Conservation (phyloP, 805 yeast genomes). For the Wickerhamiella lipophila region DNA sequence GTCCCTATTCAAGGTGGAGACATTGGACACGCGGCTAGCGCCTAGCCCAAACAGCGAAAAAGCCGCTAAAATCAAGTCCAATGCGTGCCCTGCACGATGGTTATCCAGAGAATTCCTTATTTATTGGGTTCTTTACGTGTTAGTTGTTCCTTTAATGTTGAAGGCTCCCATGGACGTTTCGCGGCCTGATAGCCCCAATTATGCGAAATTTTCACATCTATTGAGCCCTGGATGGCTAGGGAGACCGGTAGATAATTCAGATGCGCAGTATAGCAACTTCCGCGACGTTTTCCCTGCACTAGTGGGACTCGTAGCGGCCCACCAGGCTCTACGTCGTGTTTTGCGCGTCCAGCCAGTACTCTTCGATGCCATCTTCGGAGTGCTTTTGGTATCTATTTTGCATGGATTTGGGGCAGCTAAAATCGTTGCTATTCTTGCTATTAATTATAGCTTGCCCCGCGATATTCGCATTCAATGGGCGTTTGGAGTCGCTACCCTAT, state of each 20-base stretch:
- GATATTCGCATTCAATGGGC: slow-evolving; percentile 38
- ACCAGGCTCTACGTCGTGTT: slow-evolving; percentile 38
- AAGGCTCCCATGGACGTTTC: slow-evolving; percentile 54
- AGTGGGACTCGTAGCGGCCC: slow-evolving; percentile 41
- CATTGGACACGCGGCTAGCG: slow-evolving; percentile 33
- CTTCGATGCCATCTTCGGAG: slow-evolving; percentile 68
- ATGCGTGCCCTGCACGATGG: slow-evolving; percentile 49
- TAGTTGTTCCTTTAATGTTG: slow-evolving; percentile 73
- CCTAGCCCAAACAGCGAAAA: slow-evolving; percentile 27
- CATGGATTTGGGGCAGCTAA: slow-evolving; percentile 69
- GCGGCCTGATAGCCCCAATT: slow-evolving; percentile 55
- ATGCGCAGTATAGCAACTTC: slow-evolving; percentile 75
- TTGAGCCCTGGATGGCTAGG: slow-evolving; percentile 84
- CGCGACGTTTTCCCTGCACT: slow-evolving; percentile 65
- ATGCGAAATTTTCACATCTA: slow-evolving; percentile 44
- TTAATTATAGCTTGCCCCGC: slow-evolving; percentile 41
- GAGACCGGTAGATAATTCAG: slow-evolving; percentile 70
- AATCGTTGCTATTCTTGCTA: slow-evolving; percentile 43
- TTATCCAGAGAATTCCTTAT: slow-evolving; percentile 57
- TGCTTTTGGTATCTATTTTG: slow-evolving; percentile 52
- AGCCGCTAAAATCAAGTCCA: slow-evolving; percentile 19
- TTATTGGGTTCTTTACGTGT: slow-evolving; percentile 47
- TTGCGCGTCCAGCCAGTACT: slow-evolving; percentile 29
- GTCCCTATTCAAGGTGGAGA: slow-evolving; percentile 29
- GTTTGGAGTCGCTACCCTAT: slow-evolving; percentile 66